Conservation (phyloP, 2,329 filamentous ascomycete species). For the Escovopsis weberi region DNA sequence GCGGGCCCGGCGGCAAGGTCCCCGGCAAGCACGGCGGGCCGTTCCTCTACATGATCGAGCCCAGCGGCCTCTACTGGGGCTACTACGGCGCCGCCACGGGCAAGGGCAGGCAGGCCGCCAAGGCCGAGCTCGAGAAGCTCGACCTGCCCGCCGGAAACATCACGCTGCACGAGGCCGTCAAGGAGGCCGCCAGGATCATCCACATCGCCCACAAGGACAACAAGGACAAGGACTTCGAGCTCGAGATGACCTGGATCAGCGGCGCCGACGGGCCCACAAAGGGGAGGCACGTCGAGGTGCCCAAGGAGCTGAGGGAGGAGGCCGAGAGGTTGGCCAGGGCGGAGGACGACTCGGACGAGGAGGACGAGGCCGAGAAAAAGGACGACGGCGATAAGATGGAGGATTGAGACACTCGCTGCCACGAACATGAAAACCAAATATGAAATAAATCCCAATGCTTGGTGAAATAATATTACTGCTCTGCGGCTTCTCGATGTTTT, state of each 20-base stretch:
- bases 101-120: slow-evolving; percentile 91
- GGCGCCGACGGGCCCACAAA: slow-evolving; percentile 72
- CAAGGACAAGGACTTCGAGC: slow-evolving; percentile 99
- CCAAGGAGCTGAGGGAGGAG: slow-evolving; percentile 78
- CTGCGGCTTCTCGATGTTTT: neutral
- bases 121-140: slow-evolving; percentile 96
- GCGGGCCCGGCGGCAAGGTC: slow-evolving; percentile 73
- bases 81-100: slow-evolving; percentile 97
- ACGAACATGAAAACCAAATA: slow-evolving; percentile 10
- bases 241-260: slow-evolving; percentile 99
- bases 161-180: slow-evolving; percentile 74
- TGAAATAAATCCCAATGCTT: slow-evolving; percentile 20
- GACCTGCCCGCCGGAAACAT: slow-evolving; percentile 67
- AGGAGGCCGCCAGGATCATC: slow-evolving; percentile 93
- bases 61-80: slow-evolving; percentile 93
- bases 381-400: slow-evolving; percentile 69
- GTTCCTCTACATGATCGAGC: slow-evolving; percentile 97
- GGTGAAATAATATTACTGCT: neutral
- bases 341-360: slow-evolving; percentile 74
- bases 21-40: slow-evolving; percentile 65
- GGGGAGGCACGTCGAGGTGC: slow-evolving; percentile 85
- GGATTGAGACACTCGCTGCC: slow-evolving; percentile 44
- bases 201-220: slow-evolving; percentile 96
- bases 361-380: slow-evolving; percentile 53
- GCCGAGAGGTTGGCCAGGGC: slow-evolving; percentile 88